These are phyloP conservation scores for Pyronema omphalodes DNA, from an alignment of 495 filamentous ascomycete species.

Conservation along the genomic window DNA sequence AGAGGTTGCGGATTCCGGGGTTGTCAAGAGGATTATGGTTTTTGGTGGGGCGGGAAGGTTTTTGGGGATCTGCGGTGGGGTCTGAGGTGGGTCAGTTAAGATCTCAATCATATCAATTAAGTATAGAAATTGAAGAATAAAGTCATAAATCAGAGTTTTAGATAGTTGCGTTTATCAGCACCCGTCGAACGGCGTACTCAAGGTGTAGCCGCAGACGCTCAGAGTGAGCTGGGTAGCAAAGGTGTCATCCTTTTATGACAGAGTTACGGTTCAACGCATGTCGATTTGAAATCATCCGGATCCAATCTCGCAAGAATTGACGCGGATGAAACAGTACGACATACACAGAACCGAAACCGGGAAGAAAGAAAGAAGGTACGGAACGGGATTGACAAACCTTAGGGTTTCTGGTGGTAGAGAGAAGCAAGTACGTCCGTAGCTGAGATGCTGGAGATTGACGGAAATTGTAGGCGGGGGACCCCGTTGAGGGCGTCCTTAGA, in stretches of 20 bases:
- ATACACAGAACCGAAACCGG: neutral
- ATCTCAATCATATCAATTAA: neutral
- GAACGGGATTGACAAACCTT: neutral
- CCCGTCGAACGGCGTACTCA: constrained; percentile 12
- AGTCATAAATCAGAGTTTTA: constrained; percentile 13
- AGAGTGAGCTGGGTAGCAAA: constrained; percentile 21
- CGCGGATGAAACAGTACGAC: neutral
- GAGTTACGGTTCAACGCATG: neutral
- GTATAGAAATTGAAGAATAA: constrained; percentile 5
- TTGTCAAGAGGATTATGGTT: constrained; percentile 21
- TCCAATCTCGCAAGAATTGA: neutral
- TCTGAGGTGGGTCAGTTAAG: neutral
- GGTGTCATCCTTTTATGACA: constrained; percentile 14
- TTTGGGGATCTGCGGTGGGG: constrained; percentile 6
- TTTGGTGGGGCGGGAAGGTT: constrained; percentile 19
- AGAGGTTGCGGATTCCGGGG: constrained; percentile 11
- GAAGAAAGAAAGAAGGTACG: neutral
- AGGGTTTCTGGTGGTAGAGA: constrained; percentile 1
- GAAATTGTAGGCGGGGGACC: neutral
- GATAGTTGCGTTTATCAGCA: constrained; percentile 23
- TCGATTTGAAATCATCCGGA: neutral
- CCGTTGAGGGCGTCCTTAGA: neutral
- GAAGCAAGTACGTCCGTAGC: neutral
- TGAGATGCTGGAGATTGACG: neutral
- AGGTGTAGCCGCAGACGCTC: constrained; percentile 15